Base-by-base conservation (phyloP, 2,329 filamentous ascomycete species). In the Aspergillus hortae region DNA sequence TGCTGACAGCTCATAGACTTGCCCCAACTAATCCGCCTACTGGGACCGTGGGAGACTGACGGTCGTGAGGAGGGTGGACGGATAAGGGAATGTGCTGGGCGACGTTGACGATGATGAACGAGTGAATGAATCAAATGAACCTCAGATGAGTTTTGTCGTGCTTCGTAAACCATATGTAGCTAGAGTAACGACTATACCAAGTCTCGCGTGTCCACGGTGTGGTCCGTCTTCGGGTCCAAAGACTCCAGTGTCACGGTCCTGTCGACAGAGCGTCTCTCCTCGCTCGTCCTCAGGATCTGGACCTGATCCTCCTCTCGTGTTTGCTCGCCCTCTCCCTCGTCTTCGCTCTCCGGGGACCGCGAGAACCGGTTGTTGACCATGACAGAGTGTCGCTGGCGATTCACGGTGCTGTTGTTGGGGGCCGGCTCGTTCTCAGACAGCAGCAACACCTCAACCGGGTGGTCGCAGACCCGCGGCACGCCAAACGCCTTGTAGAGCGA, bases 281-380 rank as follows among this genome's bases (percentile, higher is more conserved):
- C 57, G 21, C 48, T 56, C 4, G 47, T 45, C 10, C 52, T 32
- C 11, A 54, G 53, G 21, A 61, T 61, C 5, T 40, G 54, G 10
- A 27, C 14, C 19, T 54, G 47, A 21, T 43, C 30, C n/a, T 54
- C 49, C 36, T 50, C 35, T 46, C 46, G 19, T 5, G 51, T 46
- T 1, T 55, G 53, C 4, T 30, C 41, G 10, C 63, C 59, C 15
- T 38, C 35, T 7, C 15, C 35, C 15, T 38, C 6, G 44, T 47
- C 9, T 21, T 48, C 41, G 45, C 36, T 49, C 21, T 17, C 50
- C 12, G 23, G 56, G 43, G 47, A 53, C 25, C 63, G 53, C 10
- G 67, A 66, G 41, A 72, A 72, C 1, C 63, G 66, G 52, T 72
- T 72, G 40, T 71, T 68, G 9, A 72, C 46, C 10, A 70, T 56